A percentile compares a stretch with the other conserved stretches of the same genome.
phyloP scores from a whole-genome alignment of 2,329 filamentous ascomycete genomes.

The Calonectria henricotiae region DNA sequence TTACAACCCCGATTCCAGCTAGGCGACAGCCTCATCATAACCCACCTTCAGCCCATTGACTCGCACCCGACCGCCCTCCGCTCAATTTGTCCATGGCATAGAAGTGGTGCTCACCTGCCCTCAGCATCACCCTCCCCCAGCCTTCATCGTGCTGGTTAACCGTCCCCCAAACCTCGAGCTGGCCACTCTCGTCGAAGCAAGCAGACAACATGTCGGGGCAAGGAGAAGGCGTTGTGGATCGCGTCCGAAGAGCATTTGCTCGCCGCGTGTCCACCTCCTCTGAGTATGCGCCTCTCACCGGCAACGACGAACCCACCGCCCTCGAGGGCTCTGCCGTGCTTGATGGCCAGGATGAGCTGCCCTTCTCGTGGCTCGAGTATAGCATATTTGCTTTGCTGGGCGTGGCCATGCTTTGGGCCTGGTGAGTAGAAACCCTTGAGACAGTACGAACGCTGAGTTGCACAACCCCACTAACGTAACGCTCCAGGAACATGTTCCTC shows the following conservation, averaged over 20 bases:
- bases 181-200: constrained; percentile 7
- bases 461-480: constrained; percentile 6
- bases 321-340: constrained; percentile 51
- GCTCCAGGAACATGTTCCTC: constrained; percentile 94
- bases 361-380: constrained; percentile 92
- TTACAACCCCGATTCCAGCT: constrained; percentile 32
- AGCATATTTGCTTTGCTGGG: constrained; percentile 88
- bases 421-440: constrained; percentile 71
- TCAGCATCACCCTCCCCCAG: not conserved
- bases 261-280: constrained; percentile 47
- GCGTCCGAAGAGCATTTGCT: constrained; percentile 49
- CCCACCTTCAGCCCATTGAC: constrained; percentile 20
- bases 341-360: constrained; percentile 60
- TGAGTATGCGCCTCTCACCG: constrained; percentile 57
- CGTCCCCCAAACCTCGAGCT: not conserved
- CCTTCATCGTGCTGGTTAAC: not conserved
- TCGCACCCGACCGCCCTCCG: not conserved
- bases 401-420: constrained; percentile 97
- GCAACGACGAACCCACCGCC: constrained; percentile 50
- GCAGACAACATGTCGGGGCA: not conserved
- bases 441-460: not conserved
- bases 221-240: constrained; percentile 49
- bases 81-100: not conserved
- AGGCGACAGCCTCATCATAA: constrained; percentile 11
- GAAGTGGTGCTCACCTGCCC: not conserved